Conservation (phyloP, 1,284 basidiomycete genomes). For the Ceraceosorus guamensis region DNA sequence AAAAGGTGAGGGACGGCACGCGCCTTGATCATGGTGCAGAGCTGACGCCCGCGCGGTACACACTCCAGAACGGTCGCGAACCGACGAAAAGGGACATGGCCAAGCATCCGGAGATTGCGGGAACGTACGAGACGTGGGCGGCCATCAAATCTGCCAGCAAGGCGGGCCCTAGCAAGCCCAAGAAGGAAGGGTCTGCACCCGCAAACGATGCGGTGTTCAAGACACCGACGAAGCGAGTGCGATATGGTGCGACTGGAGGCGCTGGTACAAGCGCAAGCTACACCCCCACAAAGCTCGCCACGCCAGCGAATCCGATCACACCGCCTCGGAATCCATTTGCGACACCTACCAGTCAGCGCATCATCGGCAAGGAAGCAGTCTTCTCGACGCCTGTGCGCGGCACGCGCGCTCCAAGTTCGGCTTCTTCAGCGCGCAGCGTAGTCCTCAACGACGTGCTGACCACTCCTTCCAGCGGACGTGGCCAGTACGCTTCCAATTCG, state of each 20-base stretch:
- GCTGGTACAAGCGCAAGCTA: no score
- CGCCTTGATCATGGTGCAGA: background rate
- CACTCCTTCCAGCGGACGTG: background rate
- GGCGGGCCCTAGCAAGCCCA: background rate
- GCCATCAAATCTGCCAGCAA: slow-evolving; percentile 13
- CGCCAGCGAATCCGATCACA: background rate
- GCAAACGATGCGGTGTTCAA: background rate
- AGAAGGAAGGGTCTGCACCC: background rate
- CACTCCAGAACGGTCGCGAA: slow-evolving; percentile 24
- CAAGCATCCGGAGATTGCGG: slow-evolving; percentile 24
- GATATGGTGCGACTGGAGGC: background rate
- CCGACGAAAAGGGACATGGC: slow-evolving; percentile 35
- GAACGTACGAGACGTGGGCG: slow-evolving; percentile 35
- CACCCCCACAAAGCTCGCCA: background rate
- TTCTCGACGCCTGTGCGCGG: background rate
- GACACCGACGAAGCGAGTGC: background rate
- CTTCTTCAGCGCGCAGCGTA: background rate
- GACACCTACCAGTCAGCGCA: background rate
- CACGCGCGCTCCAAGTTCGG: background rate
- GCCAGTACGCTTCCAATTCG: background rate
- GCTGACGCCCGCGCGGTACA: background rate
- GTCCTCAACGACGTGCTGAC: background rate
- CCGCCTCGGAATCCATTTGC: background rate
- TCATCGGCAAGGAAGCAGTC: no score
- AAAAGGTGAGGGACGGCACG: background rate